phyloP scores from a whole-genome alignment of 768 basidiomycete species.

The Termitomyces sp. region DNA sequence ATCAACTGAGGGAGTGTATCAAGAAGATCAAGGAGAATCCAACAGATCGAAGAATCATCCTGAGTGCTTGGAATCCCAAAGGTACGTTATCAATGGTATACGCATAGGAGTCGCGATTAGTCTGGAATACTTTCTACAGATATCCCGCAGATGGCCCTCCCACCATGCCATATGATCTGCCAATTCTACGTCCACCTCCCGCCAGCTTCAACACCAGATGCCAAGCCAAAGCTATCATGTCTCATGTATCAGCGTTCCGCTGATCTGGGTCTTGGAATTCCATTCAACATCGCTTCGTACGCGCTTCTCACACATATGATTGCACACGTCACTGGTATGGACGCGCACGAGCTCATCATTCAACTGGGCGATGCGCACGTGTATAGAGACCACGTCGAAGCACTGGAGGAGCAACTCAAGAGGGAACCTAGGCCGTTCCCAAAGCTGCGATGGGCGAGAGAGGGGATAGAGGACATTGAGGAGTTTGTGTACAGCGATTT shows the following conservation, averaged over 20 bases:
- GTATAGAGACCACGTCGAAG: conserved; percentile 87
- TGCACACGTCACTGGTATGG: conserved; percentile 85
- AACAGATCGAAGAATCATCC: conserved; percentile 88
- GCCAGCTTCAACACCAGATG: conserved; percentile 37
- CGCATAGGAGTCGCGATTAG: background rate
- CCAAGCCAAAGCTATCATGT: conserved; percentile 79
- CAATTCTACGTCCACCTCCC: conserved; percentile 98
- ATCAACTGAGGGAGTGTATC: conserved; percentile 88
- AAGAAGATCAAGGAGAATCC: conserved; percentile 90
- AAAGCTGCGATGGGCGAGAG: conserved; percentile 67
- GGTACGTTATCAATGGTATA: conserved; percentile 53
- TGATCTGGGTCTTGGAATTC: conserved; percentile 94
- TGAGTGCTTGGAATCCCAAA: conserved; percentile 98
- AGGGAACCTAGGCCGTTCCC: conserved; percentile 83
- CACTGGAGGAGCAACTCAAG: conserved; percentile 78
- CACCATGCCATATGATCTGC: conserved; percentile 98
- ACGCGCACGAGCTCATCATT: conserved; percentile 86
- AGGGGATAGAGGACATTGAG: conserved; percentile 69
- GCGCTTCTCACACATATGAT: conserved; percentile 97
- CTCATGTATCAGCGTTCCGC: conserved; percentile 98
- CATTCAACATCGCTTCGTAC: conserved; percentile 99
- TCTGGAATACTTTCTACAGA: conserved; percentile 42
- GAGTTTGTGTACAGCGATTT: conserved; percentile 80
- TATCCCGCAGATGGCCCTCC: conserved; percentile 91
- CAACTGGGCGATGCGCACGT: conserved; percentile 98